A percentile compares a stretch with the other conserved stretches of the same genome.
These are phyloP conservation scores for Tolypocladium album DNA, from an alignment of 2,329 filamentous ascomycete species.

Conservation along the genomic window DNA sequence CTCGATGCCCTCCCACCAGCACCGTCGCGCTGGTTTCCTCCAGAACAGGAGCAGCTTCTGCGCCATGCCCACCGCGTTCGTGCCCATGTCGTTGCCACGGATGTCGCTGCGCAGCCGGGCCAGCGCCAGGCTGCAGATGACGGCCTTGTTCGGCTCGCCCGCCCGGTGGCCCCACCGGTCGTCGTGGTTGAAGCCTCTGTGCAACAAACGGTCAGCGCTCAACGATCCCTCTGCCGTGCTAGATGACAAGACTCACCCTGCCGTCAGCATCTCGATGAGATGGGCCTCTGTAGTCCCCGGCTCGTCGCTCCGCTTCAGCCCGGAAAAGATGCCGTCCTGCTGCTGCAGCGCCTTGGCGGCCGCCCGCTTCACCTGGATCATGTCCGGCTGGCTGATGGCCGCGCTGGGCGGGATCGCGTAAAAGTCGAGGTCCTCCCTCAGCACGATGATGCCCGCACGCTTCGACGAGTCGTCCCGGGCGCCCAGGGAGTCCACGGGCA, in stretches of 20 bases:
- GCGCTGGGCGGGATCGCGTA: conserved; percentile 84
- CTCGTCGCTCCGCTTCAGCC: conserved; percentile 88
- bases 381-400: conserved; percentile 77
- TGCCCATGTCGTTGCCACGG: conserved; percentile 63
- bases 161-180: conserved; percentile 94
- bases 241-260: conserved; percentile 56
- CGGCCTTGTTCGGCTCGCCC: conserved; percentile 96
- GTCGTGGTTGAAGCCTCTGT: conserved; percentile 92
- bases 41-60: conserved; percentile 97
- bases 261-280: conserved; percentile 97
- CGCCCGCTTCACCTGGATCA: conserved; percentile 93
- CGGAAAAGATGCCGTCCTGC: conserved; percentile 94
- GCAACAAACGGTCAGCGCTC: background rate
- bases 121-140: conserved; percentile 92
- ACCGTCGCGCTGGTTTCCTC: conserved; percentile 90
- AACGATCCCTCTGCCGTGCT: background rate
- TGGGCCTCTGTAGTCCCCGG: conserved; percentile 95
- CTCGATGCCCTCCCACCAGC: conserved; percentile 99
- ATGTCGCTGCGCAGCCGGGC: conserved; percentile 90
- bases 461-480: conserved; percentile 64
- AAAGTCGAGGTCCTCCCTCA: conserved; percentile 93
- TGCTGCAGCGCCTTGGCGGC: conserved; percentile 76
- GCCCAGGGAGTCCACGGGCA: conserved; percentile 63
- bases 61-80: conserved; percentile 88
- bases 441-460: conserved; percentile 93